Conservation (phyloP, 441 rosid species). For the Oxalis stricta region DNA sequence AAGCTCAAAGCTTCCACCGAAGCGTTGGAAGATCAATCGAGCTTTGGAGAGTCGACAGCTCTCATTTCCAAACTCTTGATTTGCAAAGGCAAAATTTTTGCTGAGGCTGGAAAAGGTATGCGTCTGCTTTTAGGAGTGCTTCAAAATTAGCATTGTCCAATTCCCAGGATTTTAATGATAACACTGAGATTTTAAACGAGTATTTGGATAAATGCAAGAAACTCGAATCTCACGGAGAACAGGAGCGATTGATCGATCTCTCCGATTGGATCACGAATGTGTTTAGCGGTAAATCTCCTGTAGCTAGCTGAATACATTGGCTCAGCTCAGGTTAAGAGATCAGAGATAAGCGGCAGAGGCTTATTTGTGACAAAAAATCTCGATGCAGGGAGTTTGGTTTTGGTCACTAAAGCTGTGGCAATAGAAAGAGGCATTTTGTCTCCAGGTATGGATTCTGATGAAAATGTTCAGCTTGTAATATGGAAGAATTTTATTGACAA, state of each 20-base stretch:
- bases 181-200: constrained; percentile 35
- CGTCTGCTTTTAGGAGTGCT: constrained; percentile 58
- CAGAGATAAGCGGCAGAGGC: constrained; percentile 74
- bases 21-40: constrained; percentile 50
- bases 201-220: constrained; percentile 64
- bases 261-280: constrained; percentile 69
- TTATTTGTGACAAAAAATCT: constrained; percentile 59
- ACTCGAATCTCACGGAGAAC: constrained; percentile 63
- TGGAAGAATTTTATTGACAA: constrained; percentile 68
- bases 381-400: constrained; percentile 40
- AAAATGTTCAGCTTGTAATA: constrained; percentile 61
- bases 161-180: constrained; percentile 41
- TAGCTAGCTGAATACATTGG: constrained; percentile 74
- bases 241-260: constrained; percentile 68
- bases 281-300: constrained; percentile 51
- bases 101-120: constrained; percentile 43
- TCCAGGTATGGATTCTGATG: constrained; percentile 34
- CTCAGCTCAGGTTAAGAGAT: constrained; percentile 34
- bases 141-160: constrained; percentile 40
- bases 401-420: constrained; percentile 64
- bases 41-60: constrained; percentile 42
- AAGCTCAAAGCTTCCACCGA: constrained; percentile 23
- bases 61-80: constrained; percentile 74
- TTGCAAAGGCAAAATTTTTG: constrained; percentile 70
- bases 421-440: constrained; percentile 70